These are phyloP conservation scores for Fusarium sterilihyphosum DNA, from an alignment of 2,329 filamentous ascomycete genomes.

Conservation along the genomic window DNA sequence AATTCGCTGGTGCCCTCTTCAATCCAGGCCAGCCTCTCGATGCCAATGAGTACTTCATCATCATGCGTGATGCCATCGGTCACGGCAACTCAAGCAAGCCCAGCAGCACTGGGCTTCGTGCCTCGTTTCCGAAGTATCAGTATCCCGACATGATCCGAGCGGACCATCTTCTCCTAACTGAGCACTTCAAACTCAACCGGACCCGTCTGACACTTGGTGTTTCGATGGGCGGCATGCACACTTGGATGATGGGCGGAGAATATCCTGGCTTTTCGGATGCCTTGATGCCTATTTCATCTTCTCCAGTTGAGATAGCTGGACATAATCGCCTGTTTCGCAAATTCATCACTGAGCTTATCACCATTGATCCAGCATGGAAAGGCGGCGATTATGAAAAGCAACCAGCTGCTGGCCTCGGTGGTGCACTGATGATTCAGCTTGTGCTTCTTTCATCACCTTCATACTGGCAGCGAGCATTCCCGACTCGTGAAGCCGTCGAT, in stretches of 20 bases:
- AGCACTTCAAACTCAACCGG: slow-evolving; percentile 13
- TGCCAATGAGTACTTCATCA: slow-evolving; percentile 10
- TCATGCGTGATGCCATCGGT: slow-evolving; percentile 20
- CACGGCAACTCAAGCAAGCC: slow-evolving; percentile 31
- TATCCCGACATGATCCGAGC: slow-evolving; percentile 13
- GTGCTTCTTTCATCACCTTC: slow-evolving; percentile 15
- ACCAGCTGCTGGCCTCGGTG: background rate
- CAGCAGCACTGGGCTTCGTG: slow-evolving; percentile 2
- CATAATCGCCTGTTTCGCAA: slow-evolving; percentile 20
- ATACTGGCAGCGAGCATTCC: slow-evolving; percentile 11
- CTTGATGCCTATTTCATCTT: slow-evolving; percentile 18
- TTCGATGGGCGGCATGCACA: slow-evolving; percentile 28
- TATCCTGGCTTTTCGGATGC: slow-evolving; percentile 6
- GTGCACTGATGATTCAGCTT: slow-evolving; percentile 10
- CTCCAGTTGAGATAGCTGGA: slow-evolving; percentile 9
- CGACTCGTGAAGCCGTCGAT: slow-evolving; percentile 10
- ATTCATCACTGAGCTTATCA: slow-evolving; percentile 25
- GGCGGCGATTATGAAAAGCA: slow-evolving; percentile 2
- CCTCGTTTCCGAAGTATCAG: slow-evolving; percentile 17
- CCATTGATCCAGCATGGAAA: slow-evolving; percentile 13
- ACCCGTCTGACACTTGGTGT: slow-evolving; percentile 12
- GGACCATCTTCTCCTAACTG: background rate
- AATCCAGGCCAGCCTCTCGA: slow-evolving; percentile 19
- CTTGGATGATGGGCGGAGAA: slow-evolving; percentile 14
- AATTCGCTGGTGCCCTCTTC: slow-evolving; percentile 11